Evolutionary conservation across 192 early-diverging fungal species (phyloP).

Genomic region (Umbelopsis sp.): DNA sequence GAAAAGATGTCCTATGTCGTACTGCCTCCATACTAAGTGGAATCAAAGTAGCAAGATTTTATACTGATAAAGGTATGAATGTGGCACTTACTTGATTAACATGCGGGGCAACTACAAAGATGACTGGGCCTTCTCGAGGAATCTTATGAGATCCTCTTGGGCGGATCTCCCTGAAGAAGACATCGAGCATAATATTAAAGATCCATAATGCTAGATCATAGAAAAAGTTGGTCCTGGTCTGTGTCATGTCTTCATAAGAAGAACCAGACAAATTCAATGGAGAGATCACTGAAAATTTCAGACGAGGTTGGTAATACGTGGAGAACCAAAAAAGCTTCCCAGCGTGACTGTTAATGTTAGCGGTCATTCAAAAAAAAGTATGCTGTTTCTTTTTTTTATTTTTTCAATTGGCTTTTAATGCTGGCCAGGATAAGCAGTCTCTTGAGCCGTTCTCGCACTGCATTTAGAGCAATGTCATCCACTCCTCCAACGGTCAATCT

Average conservation of each 20-base stretch:
- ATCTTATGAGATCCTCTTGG: constrained; percentile 80
- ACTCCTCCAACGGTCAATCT: neutral
- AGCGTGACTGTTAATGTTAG: neutral
- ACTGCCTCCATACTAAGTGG: too few relatives aligned
- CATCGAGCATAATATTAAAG: constrained; percentile 62
- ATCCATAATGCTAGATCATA: constrained; percentile 70
- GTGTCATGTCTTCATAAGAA: neutral
- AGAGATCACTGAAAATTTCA: neutral
- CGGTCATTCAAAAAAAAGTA: neutral
- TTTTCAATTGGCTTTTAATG: neutral
- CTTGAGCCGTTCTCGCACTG: neutral
- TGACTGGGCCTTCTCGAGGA: constrained; percentile 81
- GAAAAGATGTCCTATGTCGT: too few relatives aligned
- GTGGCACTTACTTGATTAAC: constrained; percentile 62
- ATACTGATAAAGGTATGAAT: neutral
- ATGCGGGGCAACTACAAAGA: constrained; percentile 86
- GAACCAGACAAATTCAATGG: neutral
- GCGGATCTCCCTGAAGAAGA: constrained; percentile 89
- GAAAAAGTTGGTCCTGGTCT: constrained; percentile 9
- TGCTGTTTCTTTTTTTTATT: neutral
- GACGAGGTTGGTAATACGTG: neutral
- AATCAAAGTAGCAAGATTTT: too few relatives aligned
- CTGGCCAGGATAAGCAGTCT: neutral
- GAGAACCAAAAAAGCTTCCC: neutral
- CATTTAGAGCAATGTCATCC: constrained; percentile 2